Evolutionary conservation across 306 rosid genomes (phyloP), one percentile per base, ranked within the genome.

Genomic region (Lathyrus oleraceus): DNA sequence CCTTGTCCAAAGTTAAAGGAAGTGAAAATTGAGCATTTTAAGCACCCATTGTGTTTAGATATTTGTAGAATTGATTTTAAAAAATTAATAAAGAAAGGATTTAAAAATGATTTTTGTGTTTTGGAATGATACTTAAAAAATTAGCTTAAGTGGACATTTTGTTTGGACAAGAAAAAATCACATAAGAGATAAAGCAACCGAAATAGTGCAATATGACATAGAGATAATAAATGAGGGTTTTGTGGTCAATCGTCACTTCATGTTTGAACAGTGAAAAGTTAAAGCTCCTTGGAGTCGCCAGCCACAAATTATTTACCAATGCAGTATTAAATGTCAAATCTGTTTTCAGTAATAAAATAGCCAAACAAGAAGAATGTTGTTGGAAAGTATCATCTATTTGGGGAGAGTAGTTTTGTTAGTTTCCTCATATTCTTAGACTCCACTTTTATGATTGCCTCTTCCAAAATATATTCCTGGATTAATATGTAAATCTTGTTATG

Each of bases 241-340:
- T 64, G 16, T 40, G 65, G 66, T 27, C 67, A 74, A 65, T 53
- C 47, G 65, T 42, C 58, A 65, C 56, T 54, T 40, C 13, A 65
- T 16, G 1, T 13, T 74, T 65, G 21, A 27, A 65, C 9, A 27
- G n/a, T 54, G 28, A 40, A 17, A 73, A 73, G 56, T 64, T 17
- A 28, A 42, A 27, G 65, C 40, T 74, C 49, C 27, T 32, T 30
- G 60, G 60, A 58, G 67, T 44, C 14, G 9, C 45, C 45, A 27
- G 36, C 30, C 59, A 43, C 57, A 49, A 49, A 49, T 30, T 8
- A 47, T 60, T 43, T 42, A 44, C 39, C n/a, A 17, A 48, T 17
- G 62, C 40, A 61, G 35, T 45, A 20, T 61, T 12, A 48, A 61
- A 10, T 60, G 20, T 47, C 16, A 61, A 32, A 25, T 47, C 23